Base-by-base conservation (phyloP, 225 moss, liverwort and hornwort species). In the Marchantia polymorpha region DNA sequence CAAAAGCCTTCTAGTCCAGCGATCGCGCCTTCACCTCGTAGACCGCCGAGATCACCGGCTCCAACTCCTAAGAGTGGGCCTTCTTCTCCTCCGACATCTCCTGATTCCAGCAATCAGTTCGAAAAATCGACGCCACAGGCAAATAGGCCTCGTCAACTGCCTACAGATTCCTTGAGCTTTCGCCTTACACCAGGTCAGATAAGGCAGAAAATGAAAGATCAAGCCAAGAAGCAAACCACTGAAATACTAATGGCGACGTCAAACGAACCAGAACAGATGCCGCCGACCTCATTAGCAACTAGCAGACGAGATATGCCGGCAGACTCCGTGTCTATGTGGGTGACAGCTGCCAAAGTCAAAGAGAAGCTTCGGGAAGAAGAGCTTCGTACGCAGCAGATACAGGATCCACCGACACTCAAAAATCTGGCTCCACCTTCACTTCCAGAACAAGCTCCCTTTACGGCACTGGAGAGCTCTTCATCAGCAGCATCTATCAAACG, bases 321-420 rank as follows among this genome's bases (percentile, higher is more conserved):
- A 73, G 73, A 73, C 23, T 27, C 73, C 12, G 26, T 73, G 25
- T 54, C 73, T 25, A 73, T 52, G 53, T 73, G 53, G 26, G 26
- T 26, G 25, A 73, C 51, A 73, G 53, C 71, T 19, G 49, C 31
- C 48, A 14, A 46, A 19, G 50, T 72, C 49, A 48, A 51, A 11
- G 20, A 72, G 12, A 72, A 10, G 39, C 6, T 31, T 16, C 20
- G 8, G 71, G 71, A 49, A 50, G 47, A 72, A 72, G 49, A 48
- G 8, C 8, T 23, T 56, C 65, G 26, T 6, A 65, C 7, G 23
- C 65, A n/a, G 19, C 19, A 56, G 4, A 12, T 19, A 2, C 39
- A 39, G 2, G 39, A 39, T 39, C 19, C 56, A 12, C 1, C 56
- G 1, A 56, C 13, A 56, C 56, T 56, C 56, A 56, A 1, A 13